Conservation (phyloP, 352 stramenopile species). For the Phytophthora megakarya region DNA sequence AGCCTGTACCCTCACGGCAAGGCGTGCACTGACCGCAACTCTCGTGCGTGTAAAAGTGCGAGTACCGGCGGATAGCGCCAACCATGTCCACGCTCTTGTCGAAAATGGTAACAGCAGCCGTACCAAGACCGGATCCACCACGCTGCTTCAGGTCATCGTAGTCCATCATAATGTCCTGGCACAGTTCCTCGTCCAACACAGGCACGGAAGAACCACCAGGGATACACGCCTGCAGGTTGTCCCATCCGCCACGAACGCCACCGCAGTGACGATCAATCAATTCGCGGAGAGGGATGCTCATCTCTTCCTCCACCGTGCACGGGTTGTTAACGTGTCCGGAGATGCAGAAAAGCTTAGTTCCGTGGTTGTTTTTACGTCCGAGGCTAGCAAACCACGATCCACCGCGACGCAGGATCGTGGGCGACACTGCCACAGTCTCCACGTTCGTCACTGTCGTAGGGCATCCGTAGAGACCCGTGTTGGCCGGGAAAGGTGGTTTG, state of each 20-base stretch:
- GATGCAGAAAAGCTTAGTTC: constrained; percentile 99
- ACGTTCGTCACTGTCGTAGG: constrained; percentile 99
- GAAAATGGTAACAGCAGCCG: constrained; percentile 99
- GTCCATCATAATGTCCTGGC: constrained; percentile 99
- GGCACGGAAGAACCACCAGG: constrained; percentile 96
- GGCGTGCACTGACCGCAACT: constrained; percentile 99
- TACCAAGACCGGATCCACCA: constrained; percentile 95
- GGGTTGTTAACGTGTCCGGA: constrained; percentile 99
- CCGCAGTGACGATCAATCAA: constrained; percentile 99
- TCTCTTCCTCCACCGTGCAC: constrained; percentile 98
- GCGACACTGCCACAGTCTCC: constrained; percentile 98
- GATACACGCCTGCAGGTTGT: constrained; percentile 99
- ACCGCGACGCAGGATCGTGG: constrained; percentile 97
- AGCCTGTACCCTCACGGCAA: constrained; percentile 97
- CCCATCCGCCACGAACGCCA: constrained; percentile 98
- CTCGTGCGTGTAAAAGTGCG: constrained; percentile 99
- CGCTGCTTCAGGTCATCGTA: constrained; percentile 98
- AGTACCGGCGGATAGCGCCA: constrained; percentile 96
- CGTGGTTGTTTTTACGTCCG: constrained; percentile 98
- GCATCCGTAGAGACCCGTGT: constrained; percentile 99
- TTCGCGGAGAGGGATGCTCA: constrained; percentile 98
- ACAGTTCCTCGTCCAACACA: constrained; percentile 93
- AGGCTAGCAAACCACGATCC: constrained; percentile 96
- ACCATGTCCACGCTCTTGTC: constrained; percentile 99
- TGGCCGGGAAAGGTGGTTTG: constrained; percentile 99